phyloP scores from a whole-genome alignment of 2,329 filamentous ascomycete genomes.

The Ophiostoma pallidulum region DNA sequence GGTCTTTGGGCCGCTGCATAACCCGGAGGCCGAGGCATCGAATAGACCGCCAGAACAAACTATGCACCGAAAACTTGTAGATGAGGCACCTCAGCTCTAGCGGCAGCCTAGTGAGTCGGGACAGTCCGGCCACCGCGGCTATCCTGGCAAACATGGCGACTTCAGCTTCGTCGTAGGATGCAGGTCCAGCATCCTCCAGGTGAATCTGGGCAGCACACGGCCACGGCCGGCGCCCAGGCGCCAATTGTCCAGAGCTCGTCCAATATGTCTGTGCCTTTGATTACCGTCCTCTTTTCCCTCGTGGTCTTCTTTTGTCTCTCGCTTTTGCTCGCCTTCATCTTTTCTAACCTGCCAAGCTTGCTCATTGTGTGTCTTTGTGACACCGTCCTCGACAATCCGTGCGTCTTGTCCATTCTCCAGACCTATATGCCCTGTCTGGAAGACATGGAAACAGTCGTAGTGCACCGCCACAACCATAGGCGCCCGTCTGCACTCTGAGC shows the following conservation, averaged over 20 bases:
- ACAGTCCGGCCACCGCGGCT: neutral
- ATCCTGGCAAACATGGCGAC: neutral
- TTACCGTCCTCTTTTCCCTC: neutral
- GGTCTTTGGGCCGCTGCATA: neutral
- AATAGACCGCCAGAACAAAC: conserved; percentile 7
- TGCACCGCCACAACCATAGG: neutral
- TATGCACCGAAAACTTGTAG: neutral
- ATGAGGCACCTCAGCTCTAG: neutral
- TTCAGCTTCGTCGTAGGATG: neutral
- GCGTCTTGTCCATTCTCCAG: neutral
- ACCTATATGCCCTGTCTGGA: neutral
- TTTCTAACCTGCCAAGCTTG: no score
- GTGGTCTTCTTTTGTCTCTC: no score
- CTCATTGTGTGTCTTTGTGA: no score
- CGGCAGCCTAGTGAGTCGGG: neutral
- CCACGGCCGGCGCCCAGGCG: conserved; percentile 3
- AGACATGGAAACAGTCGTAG: conserved; percentile 3
- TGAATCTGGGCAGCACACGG: neutral
- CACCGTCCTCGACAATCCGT: neutral
- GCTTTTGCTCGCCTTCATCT: no score
- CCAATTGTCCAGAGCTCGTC: conserved; percentile 3
- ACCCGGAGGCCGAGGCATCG: neutral
- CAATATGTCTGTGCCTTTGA: neutral
- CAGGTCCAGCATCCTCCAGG: neutral
- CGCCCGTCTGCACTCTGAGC: neutral